Percentiles rank a stretch among this genome's conserved stretches.
Conservation (phyloP, 2,329 filamentous ascomycete species). For the Diaporthe sp. region DNA sequence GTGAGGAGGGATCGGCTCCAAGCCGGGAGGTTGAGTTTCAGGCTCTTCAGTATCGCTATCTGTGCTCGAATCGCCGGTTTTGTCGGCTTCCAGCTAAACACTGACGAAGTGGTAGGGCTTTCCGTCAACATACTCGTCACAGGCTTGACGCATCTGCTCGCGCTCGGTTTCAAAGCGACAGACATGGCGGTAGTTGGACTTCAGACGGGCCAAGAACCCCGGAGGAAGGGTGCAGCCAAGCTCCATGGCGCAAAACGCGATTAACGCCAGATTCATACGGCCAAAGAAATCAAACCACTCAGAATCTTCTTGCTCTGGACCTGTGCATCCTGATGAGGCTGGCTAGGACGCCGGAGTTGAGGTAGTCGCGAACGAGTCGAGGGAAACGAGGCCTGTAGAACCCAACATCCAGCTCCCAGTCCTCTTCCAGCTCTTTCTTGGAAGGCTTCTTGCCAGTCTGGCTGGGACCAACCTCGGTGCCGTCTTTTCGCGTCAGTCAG, state of each 20-base stretch:
- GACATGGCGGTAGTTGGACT: not conserved
- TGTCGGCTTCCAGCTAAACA: not conserved
- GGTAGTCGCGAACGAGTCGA: not conserved
- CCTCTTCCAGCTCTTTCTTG: not conserved
- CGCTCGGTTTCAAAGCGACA: no score
- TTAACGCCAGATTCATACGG: not conserved
- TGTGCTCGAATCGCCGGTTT: not conserved
- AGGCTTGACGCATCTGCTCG: not conserved
- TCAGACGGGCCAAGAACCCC: not conserved
- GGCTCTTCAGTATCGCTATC: not conserved
- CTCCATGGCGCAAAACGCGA: not conserved
- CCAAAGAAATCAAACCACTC: not conserved
- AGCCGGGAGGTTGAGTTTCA: not conserved
- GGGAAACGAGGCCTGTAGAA: not conserved
- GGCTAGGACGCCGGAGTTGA: constrained; percentile 2
- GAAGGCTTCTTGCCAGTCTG: not conserved
- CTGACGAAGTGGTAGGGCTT: not conserved
- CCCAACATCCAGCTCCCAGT: not conserved
- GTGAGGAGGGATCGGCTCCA: not conserved
- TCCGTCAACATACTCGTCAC: not conserved
- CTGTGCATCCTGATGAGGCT: not conserved
- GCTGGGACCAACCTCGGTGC: not conserved
- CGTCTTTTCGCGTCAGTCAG: not conserved
- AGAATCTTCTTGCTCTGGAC: not conserved
- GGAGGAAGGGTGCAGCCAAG: not conserved